Base-by-base conservation (phyloP, 2,329 filamentous ascomycete species). In the Cercospora janseana region DNA sequence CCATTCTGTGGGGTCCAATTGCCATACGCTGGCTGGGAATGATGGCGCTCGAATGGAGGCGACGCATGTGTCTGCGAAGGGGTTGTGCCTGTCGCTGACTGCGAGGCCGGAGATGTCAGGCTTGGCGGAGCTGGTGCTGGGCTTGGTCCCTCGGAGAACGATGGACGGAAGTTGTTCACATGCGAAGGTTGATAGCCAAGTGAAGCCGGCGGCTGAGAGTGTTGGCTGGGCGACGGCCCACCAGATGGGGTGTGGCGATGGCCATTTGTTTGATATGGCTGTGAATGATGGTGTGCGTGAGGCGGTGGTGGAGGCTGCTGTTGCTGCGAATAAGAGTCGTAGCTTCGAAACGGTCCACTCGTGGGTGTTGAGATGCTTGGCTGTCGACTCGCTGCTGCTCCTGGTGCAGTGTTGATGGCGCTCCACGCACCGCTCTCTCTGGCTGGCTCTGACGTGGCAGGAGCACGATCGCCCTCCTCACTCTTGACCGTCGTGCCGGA, bases 341-440 rank as follows among this genome's bases (percentile, higher is more conserved):
- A 65, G 46, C 55, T 62, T 27, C 63, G 47, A 52, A 64, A 65
- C 6, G 54, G 55, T 15, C 56, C 60, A 32, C 56, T 64, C 18
- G 44, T 58, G 3, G 57, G 54, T 15, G 58, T 59, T 9, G 62
- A 54, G 10, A 56, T 57, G 55, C 49, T 60, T 10, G 52, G 54
- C 20, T 54, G 60, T 23, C 57, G 59, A 43, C 50, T 60, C 6
- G 58, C 50, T 16, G 55, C 18, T 24, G 64, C 61, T 9, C 64
- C 64, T 13, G 53, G 58, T 32, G 38, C 53, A 51, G 62, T 44
- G 34, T 71, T 71, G 59, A 72, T 70, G 9, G 69, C 69, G 41
- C 68, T 71, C 69, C 69, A 72, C 3, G 66, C 59, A 24, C 69
- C 68, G 34, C 64, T 62, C 29, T 65, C 63, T 6, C 44, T 56